A percentile compares a stretch with the other conserved stretches of the same genome.
phyloP scores from a whole-genome alignment of 2,329 filamentous ascomycete species.

The Colletotrichum echinochloae region DNA sequence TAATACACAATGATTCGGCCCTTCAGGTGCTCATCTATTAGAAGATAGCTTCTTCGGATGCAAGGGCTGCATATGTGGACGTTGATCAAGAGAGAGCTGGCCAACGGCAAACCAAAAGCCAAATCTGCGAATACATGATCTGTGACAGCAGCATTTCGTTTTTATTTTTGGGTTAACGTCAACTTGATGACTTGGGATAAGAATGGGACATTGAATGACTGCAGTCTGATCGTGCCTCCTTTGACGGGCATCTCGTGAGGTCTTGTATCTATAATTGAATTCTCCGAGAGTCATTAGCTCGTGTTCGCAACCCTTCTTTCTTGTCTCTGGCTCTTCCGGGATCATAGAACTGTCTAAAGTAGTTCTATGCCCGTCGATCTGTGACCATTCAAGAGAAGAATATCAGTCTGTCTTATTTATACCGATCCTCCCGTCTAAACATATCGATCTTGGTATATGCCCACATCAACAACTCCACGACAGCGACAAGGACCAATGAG shows the following conservation, averaged over 20 bases:
- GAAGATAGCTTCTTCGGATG: background rate
- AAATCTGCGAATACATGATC: background rate
- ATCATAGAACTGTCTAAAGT: background rate
- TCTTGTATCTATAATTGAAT: conserved; percentile 24
- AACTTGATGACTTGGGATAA: background rate
- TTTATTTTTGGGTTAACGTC: background rate
- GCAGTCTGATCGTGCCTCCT: background rate
- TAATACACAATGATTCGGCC: conserved; percentile 25
- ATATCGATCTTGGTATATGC: conserved; percentile 18
- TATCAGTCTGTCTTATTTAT: conserved; percentile 5
- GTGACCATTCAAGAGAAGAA: background rate
- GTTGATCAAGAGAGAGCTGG: conserved; percentile 8
- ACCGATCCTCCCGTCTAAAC: conserved; percentile 18
- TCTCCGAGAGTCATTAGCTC: background rate
- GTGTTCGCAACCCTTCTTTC: background rate
- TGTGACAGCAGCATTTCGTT: conserved; percentile 31
- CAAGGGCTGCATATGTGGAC: conserved; percentile 14
- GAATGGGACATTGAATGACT: conserved; percentile 17
- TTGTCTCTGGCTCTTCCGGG: conserved; percentile 1
- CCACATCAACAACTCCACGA: conserved; percentile 2
- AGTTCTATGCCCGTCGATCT: background rate
- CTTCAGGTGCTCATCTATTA: conserved; percentile 17
- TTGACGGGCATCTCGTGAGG: background rate
- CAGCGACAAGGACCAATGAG: conserved; percentile 7
- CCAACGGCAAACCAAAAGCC: background rate